These are phyloP conservation scores for Sclerotinia nivalis DNA, from an alignment of 2,329 filamentous ascomycete species.

Conservation along the genomic window DNA sequence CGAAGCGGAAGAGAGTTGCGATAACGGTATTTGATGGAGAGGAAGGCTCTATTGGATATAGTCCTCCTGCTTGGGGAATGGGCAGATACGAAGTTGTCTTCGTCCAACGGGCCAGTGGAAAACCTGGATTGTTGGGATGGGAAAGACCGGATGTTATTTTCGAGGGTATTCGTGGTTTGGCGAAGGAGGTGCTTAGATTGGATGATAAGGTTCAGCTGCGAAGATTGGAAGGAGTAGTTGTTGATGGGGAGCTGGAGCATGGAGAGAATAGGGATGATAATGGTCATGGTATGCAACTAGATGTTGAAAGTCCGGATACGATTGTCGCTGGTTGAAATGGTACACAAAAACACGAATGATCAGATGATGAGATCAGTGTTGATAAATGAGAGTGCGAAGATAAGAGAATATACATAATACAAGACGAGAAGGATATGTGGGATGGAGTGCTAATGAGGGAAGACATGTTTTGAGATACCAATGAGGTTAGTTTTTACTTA, in stretches of 20 bases:
- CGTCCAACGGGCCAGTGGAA: slow-evolving; percentile 32
- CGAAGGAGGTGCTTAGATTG: slow-evolving; percentile 27
- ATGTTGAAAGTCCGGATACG: slow-evolving; percentile 38
- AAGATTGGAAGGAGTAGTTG: slow-evolving; percentile 31
- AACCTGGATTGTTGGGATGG: slow-evolving; percentile 31
- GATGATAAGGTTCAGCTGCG: slow-evolving; percentile 30
- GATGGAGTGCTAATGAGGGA: not conserved
- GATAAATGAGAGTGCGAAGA: not conserved
- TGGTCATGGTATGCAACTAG: slow-evolving; percentile 32
- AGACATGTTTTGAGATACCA: slow-evolving; percentile 8
- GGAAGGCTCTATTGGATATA: slow-evolving; percentile 28
- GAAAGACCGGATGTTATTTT: slow-evolving; percentile 34
- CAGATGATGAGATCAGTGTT: not conserved
- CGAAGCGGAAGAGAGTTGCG: slow-evolving; percentile 26
- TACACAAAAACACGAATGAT: not conserved
- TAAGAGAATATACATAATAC: not conserved
- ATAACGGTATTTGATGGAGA: slow-evolving; percentile 35
- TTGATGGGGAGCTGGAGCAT: slow-evolving; percentile 18
- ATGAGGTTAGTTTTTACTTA: not conserved
- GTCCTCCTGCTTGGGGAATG: slow-evolving; percentile 35
- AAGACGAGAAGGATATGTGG: not conserved
- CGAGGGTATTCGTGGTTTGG: slow-evolving; percentile 34
- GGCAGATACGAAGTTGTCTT: slow-evolving; percentile 34
- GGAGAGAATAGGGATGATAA: slow-evolving; percentile 18
- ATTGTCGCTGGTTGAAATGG: slow-evolving; percentile 30